Evolutionary conservation across 371 early-diverging fungal genomes (phyloP), one percentile per base, ranked within the genome.

Genomic region (Rhizopus delemar): DNA sequence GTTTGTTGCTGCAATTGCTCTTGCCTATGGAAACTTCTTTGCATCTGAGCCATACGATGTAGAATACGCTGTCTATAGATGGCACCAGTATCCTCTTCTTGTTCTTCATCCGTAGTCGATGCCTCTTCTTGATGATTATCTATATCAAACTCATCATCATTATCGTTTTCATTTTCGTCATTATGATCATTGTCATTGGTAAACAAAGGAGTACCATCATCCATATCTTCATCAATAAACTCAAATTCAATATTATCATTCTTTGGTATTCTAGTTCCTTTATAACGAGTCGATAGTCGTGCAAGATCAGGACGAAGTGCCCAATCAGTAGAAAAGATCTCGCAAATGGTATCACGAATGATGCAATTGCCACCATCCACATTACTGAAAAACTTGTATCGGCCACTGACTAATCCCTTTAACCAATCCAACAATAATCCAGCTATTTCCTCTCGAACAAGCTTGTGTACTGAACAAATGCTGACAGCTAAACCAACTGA

Each of bases 391-490:
- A 75, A 86, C n/a, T 80, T 76, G 57, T 81, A 83, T 16, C 71
- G 77, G 29, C 88, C 84, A 64, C 83, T 78, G 2, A 86, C 77
- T 28, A 95, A 66, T 35, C 85, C 86, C 32, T 86, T 81, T 22
- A 95, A 79, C 95, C 95, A 95, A 5, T 84, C 80, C 32, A 93
- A 64, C 13, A 90, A 68, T 49, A 85, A 63, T 13, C 85, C 89
- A 11, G 87, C 85, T 13, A 93, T 77, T 53, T 88, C 85, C 71
- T 97, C 96, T 38, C 94, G 87, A 59, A 92, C 88, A 0, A 87
- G 80, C 51, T 93, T 91, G 36, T 91, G 82, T 2, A 86, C 83
- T 2, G 92, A 86, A 12, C 93, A 88, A 46, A 97, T 86, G 2
- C 93, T 89, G 8, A 94, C 92, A 38, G 88, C 87, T 4, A 97